phyloP scores from a whole-genome alignment of 306 rosid species.

The Prunus davidiana region DNA sequence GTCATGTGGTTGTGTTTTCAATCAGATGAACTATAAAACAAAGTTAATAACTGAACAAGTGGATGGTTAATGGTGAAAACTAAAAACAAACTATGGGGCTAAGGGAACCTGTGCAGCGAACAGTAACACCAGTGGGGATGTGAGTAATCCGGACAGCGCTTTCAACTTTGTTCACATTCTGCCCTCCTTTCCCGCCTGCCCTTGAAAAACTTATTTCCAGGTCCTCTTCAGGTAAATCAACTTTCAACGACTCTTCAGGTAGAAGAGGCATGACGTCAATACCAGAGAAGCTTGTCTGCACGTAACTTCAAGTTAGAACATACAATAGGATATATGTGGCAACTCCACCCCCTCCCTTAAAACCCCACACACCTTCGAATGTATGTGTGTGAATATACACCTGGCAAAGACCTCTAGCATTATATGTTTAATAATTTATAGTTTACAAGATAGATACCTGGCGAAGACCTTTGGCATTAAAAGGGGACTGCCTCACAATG shows the following conservation, averaged over 20 bases:
- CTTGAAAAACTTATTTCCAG: conserved; percentile 82
- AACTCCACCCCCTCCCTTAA: neutral
- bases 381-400: too few relatives aligned
- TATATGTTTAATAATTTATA: neutral
- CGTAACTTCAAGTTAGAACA: conserved; percentile 6
- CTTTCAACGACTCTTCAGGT: conserved; percentile 78
- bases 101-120: conserved; percentile 85
- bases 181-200: conserved; percentile 99
- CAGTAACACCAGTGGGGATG: conserved; percentile 92
- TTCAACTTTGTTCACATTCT: conserved; percentile 96
- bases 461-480: conserved; percentile 92
- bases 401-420: neutral
- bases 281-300: conserved; percentile 96
- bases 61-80: neutral
- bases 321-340: neutral
- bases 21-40: too few relatives aligned
- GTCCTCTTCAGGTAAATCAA: conserved; percentile 95
- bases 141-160: conserved; percentile 96
- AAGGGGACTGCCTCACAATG: conserved; percentile 89
- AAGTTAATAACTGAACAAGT: too few relatives aligned
- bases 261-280: conserved; percentile 97
- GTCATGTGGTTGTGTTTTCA: neutral
- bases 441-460: conserved; percentile 55
- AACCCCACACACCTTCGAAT: neutral
- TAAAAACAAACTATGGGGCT: conserved; percentile 8